Base-by-base conservation (phyloP, 2,329 filamentous ascomycete species). In the Kalmusia sp. region DNA sequence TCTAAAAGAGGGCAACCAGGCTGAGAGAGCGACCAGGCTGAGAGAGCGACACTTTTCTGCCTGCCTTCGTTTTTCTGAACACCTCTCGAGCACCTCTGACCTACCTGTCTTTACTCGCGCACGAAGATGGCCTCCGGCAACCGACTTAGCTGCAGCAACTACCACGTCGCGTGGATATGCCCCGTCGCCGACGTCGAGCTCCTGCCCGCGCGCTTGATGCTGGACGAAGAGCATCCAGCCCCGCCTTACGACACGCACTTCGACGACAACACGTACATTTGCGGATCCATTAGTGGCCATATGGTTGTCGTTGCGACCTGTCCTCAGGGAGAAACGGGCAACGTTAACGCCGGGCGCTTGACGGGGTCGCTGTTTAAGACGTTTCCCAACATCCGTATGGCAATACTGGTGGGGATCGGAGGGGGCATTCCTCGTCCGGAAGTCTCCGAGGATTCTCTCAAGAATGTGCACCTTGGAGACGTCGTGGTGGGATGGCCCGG, bases 161-260 rank as follows among this genome's bases (percentile, higher is more conserved):
- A 48, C 30, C 43, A 52, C 19, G 43, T 52, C 31, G 43, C 50
- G 24, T 52, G 43, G 43, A 34, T 51, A 25, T 51, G 37, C 40
- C 27, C 49, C 9, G 12, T 51, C 11, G 45, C 45, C 2, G 39
- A 51, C 22, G 9, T 44, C 21, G 49, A 51, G 22, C 39, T 51
- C 11, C 49, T 35, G 38, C 49, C 49, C 14, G 49, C 37, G 27
- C 41, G 41, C 3, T 27, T 45, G 15, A 45, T 45, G 41, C 41
- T 45, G 2, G 41, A 45, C 27, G 41, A 45, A 19, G 41, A 45
- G 25, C 25, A 45, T 8, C 24, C 12, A 14, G 33, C 28, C 41
- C 41, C 41, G 28, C 25, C 25, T 4, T 45, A 45, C 25, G 27
- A 45, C 28, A 45, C 41, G 17, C 41, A 45, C 15, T 33, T 33